These are phyloP conservation scores for Hypoxylon sp. DNA, from an alignment of 2,329 filamentous ascomycete species.

Conservation along the genomic window DNA sequence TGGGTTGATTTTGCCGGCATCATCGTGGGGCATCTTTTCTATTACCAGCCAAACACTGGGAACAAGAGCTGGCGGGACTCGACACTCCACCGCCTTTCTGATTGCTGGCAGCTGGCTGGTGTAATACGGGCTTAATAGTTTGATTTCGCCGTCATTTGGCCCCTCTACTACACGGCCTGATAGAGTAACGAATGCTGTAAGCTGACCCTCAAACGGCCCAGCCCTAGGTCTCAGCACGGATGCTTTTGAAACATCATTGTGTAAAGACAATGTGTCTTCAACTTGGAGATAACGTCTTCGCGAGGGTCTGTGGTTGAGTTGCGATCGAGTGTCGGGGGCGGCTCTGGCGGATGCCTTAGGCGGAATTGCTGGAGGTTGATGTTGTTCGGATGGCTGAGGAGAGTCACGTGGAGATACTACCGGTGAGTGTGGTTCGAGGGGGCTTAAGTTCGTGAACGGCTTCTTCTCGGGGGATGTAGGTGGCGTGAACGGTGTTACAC, in stretches of 20 bases:
- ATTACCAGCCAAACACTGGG: slow-evolving; percentile 64
- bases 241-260: slow-evolving; percentile 56
- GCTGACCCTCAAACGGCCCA: slow-evolving; percentile 62
- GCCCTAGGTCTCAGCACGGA: slow-evolving; percentile 61
- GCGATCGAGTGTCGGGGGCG: slow-evolving; percentile 3
- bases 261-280: slow-evolving; percentile 56
- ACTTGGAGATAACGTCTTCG: slow-evolving; percentile 49
- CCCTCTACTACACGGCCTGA: slow-evolving; percentile 47
- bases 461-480: slow-evolving; percentile 23
- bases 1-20: slow-evolving; percentile 55
- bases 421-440: slow-evolving; percentile 41
- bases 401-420: neutral
- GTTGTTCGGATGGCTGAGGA: slow-evolving; percentile 22
- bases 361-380: slow-evolving; percentile 41
- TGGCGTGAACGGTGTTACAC: slow-evolving; percentile 51
- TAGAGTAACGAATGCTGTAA: slow-evolving; percentile 61
- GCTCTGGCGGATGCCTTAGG: slow-evolving; percentile 38
- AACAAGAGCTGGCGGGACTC: slow-evolving; percentile 52
- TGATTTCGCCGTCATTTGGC: slow-evolving; percentile 51
- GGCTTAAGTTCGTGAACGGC: slow-evolving; percentile 38
- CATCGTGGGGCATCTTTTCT: slow-evolving; percentile 59
- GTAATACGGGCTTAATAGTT: slow-evolving; percentile 56
- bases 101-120: slow-evolving; percentile 58
- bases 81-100: slow-evolving; percentile 52
- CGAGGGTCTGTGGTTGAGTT: slow-evolving; percentile 39